A percentile compares a stretch with the other conserved stretches of the same genome.
These are phyloP conservation scores for Epichloe typhina DNA, from an alignment of 2,329 filamentous ascomycete species.

Conservation along the genomic window DNA sequence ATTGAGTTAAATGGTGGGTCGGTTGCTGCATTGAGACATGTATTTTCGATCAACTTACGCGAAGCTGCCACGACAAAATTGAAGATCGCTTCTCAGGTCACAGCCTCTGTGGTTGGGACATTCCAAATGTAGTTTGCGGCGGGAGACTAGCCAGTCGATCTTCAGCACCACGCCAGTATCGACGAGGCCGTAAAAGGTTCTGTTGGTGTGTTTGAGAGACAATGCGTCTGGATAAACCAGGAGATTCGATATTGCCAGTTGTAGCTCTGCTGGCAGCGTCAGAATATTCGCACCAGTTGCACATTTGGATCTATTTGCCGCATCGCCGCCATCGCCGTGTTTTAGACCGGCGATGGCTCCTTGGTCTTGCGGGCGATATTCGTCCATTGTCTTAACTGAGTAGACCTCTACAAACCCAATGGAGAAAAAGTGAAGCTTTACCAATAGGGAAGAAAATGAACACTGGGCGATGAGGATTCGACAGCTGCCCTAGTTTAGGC, in stretches of 20 bases:
- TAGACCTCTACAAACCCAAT: background rate
- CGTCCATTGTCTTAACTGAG: background rate
- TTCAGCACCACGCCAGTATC: conserved; percentile 54
- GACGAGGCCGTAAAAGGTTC: conserved; percentile 50
- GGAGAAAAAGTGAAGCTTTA: too few relatives aligned
- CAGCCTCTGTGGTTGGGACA: conserved; percentile 47
- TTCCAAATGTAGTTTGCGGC: conserved; percentile 48
- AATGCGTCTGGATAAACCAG: conserved; percentile 60
- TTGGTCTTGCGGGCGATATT: background rate
- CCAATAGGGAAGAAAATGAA: too few relatives aligned
- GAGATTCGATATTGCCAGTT: conserved; percentile 44
- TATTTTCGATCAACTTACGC: conserved; percentile 26
- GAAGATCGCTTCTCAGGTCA: conserved; percentile 44
- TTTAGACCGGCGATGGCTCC: background rate
- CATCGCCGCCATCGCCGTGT: background rate
- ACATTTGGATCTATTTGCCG: background rate
- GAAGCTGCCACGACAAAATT: conserved; percentile 47
- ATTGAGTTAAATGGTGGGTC: background rate
- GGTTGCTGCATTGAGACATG: background rate
- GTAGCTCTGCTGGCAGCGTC: conserved; percentile 51
- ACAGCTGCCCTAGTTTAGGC: too few relatives aligned
- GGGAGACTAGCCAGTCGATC: conserved; percentile 55
- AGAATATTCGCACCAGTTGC: background rate
- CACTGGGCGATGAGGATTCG: too few relatives aligned
- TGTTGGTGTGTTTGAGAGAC: conserved; percentile 53